Conservation (phyloP, 169 alveolate genomes). For the Eimeria maxima region DNA sequence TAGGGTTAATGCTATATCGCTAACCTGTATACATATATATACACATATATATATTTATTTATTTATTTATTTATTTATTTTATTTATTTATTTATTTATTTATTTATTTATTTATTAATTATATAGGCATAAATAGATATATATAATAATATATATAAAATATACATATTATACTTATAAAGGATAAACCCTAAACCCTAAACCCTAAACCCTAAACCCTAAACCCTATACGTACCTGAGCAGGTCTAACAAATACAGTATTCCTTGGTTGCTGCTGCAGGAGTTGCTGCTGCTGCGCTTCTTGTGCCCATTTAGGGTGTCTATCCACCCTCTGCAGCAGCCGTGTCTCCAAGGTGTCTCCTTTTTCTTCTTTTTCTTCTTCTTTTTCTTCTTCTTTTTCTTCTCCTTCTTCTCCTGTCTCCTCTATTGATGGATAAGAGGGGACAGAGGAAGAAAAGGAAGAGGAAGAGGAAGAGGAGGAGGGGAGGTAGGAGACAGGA, state of each 20-base stretch:
- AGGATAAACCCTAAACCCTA: too few relatives aligned
- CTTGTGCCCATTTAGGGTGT: background rate
- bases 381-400: too few relatives aligned
- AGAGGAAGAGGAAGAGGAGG: too few relatives aligned
- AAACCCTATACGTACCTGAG: background rate
- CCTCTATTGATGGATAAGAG: too few relatives aligned
- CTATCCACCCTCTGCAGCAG: background rate
- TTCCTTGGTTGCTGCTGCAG: background rate
- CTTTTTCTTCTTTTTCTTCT: background rate
- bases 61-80: background rate
- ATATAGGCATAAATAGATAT: background rate
- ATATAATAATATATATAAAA: background rate
- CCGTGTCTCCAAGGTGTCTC: background rate
- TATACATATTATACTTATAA: background rate
- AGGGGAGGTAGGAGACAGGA: too few relatives aligned
- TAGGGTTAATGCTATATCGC: background rate
- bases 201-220: constrained; percentile 4
- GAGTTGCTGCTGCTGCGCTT: background rate
- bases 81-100: background rate
- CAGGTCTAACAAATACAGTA: too few relatives aligned
- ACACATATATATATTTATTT: too few relatives aligned
- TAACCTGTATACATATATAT: background rate
- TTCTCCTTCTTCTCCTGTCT: too few relatives aligned
- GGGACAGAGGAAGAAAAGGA: too few relatives aligned
- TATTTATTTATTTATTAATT: too few relatives aligned